These are phyloP conservation scores for Claviceps humidiphila DNA, from an alignment of 2,329 filamentous ascomycete genomes.

Conservation along the genomic window DNA sequence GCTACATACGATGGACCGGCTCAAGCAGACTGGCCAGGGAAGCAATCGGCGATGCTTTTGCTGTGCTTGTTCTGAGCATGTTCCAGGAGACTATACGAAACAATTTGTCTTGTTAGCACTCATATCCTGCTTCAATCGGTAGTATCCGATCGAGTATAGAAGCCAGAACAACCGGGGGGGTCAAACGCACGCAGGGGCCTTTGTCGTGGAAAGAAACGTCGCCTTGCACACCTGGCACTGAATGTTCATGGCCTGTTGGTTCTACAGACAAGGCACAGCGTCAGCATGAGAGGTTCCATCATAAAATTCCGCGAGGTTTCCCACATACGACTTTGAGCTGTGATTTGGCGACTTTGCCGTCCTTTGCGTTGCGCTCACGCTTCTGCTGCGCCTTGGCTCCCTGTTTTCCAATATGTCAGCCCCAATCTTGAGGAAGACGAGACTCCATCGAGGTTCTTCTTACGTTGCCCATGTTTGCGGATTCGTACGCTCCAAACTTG, in stretches of 20 bases:
- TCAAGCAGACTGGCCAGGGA: slow-evolving; percentile 33
- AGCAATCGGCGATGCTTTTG: slow-evolving; percentile 59
- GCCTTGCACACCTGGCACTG: slow-evolving; percentile 66
- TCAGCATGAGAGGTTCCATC: background rate
- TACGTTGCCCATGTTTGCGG: slow-evolving; percentile 4
- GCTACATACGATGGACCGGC: background rate
- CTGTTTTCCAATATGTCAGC: slow-evolving; percentile 18
- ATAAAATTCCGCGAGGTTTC: background rate
- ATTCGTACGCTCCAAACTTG: background rate
- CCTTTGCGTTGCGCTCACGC: slow-evolving; percentile 58
- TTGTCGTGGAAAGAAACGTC: slow-evolving; percentile 67
- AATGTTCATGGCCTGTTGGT: slow-evolving; percentile 61
- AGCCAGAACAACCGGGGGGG: background rate
- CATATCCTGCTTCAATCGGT: background rate
- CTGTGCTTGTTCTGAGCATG: slow-evolving; percentile 67
- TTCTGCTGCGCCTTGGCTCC: slow-evolving; percentile 57
- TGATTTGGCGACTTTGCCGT: slow-evolving; percentile 45
- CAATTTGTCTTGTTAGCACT: background rate
- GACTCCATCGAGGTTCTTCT: background rate
- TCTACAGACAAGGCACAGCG: slow-evolving; percentile 32
- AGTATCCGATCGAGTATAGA: background rate
- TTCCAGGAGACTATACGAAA: slow-evolving; percentile 41
- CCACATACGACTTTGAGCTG: slow-evolving; percentile 54
- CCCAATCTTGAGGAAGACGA: background rate
- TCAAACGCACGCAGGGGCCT: slow-evolving; percentile 49